A percentile compares a stretch with the other conserved stretches of the same genome.
Evolutionary conservation across 2,329 filamentous ascomycete genomes (phyloP).

Genomic region (Apiospora aurea): DNA sequence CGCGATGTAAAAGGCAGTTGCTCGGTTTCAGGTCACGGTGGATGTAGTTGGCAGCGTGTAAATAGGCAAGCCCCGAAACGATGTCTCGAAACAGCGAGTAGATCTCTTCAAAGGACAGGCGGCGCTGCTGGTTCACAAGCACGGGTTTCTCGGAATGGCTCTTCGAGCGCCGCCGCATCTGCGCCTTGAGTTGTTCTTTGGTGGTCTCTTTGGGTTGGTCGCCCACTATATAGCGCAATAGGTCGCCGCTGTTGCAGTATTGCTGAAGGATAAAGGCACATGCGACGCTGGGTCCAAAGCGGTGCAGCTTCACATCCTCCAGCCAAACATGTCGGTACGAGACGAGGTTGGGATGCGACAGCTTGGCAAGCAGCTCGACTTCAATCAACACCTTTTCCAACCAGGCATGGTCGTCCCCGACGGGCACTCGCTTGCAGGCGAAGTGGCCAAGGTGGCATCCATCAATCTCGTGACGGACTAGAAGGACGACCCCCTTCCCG

Average conservation of each 20-base stretch:
- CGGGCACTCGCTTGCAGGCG: constrained; percentile 95
- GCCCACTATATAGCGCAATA: constrained; percentile 86
- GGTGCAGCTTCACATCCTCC: constrained; percentile 83
- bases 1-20: constrained; percentile 88
- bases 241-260: constrained; percentile 93
- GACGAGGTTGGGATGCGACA: constrained; percentile 94
- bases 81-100: constrained; percentile 97
- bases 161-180: constrained; percentile 81
- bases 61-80: constrained; percentile 86
- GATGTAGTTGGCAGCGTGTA: constrained; percentile 92
- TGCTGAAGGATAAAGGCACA: constrained; percentile 98
- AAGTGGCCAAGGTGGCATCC: constrained; percentile 88
- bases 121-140: constrained; percentile 49
- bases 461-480: constrained; percentile 94
- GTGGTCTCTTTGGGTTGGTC: constrained; percentile 68
- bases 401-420: constrained; percentile 94
- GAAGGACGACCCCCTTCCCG: constrained; percentile 90
- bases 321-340: constrained; percentile 98
- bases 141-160: constrained; percentile 72
- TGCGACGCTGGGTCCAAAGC: constrained; percentile 88
- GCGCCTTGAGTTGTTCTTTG: constrained; percentile 87
- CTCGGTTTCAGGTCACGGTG: constrained; percentile 96
- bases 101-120: constrained; percentile 83
- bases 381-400: constrained; percentile 92
- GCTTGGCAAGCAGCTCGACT: constrained; percentile 88